These are phyloP conservation scores for Irineochytrium annulatum DNA, from an alignment of 192 early-diverging fungal species.

Conservation along the genomic window DNA sequence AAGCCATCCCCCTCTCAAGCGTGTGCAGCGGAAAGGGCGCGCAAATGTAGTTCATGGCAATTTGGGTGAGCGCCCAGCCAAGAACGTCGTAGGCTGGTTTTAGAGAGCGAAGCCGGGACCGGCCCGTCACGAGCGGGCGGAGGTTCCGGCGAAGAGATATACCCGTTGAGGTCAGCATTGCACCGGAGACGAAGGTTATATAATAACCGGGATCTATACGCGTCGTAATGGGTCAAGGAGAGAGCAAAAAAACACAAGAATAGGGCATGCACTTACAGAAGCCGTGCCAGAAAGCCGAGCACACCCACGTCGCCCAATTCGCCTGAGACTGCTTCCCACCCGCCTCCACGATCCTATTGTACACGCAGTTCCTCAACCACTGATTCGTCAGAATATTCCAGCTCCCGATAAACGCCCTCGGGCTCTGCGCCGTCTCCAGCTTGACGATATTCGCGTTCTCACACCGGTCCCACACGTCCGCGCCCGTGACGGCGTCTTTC, in stretches of 20 bases:
- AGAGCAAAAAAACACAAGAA: background rate
- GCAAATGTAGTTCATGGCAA: slow-evolving; percentile 63
- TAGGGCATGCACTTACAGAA: slow-evolving; percentile 47
- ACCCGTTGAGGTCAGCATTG: slow-evolving; percentile 14
- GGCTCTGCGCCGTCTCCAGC: slow-evolving; percentile 63
- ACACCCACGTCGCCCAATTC: slow-evolving; percentile 66
- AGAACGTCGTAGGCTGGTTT: slow-evolving; percentile 30
- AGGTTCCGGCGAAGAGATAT: slow-evolving; percentile 17
- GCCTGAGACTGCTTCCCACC: slow-evolving; percentile 46
- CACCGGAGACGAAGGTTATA: slow-evolving; percentile 25
- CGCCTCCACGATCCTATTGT: slow-evolving; percentile 50
- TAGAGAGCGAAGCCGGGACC: slow-evolving; percentile 1
- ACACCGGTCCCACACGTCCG: slow-evolving; percentile 59
- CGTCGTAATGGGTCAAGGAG: background rate
- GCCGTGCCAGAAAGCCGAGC: slow-evolving; percentile 89
- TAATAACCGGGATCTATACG: slow-evolving; percentile 16
- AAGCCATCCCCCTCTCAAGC: slow-evolving; percentile 45
- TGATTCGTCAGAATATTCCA: slow-evolving; percentile 86
- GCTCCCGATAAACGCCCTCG: slow-evolving; percentile 35
- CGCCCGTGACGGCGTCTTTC: slow-evolving; percentile 1
- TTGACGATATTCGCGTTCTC: slow-evolving; percentile 67
- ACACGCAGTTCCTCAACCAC: slow-evolving; percentile 82
- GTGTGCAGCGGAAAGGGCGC: slow-evolving; percentile 68
- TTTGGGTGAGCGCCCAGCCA: slow-evolving; percentile 49
- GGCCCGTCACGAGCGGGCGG: slow-evolving; percentile 17